Evolutionary conservation across 371 early-diverging fungal genomes (phyloP).

Genomic region (Rhizopus delemar): DNA sequence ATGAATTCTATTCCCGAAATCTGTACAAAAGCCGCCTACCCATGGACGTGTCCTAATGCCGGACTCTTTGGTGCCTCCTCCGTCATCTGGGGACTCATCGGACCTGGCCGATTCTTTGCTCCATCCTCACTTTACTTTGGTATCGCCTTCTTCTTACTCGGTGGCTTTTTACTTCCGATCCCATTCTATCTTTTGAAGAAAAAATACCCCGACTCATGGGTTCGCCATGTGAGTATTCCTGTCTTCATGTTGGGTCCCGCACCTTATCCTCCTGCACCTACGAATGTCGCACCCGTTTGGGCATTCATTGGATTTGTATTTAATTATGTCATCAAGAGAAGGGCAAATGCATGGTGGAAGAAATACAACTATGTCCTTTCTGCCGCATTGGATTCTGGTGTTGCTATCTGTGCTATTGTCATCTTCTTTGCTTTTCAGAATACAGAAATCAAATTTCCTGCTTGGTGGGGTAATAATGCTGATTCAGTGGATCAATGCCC

Average conservation of each 20-base stretch:
- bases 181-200: slow-evolving; percentile 46
- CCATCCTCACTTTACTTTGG: slow-evolving; percentile 47
- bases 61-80: slow-evolving; percentile 45
- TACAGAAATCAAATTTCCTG: slow-evolving; percentile 35
- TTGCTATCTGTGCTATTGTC: slow-evolving; percentile 52
- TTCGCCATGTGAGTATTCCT: slow-evolving; percentile 57
- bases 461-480: slow-evolving; percentile 45
- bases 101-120: slow-evolving; percentile 64
- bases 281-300: slow-evolving; percentile 55
- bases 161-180: slow-evolving; percentile 51
- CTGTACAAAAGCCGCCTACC: slow-evolving; percentile 50
- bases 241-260: slow-evolving; percentile 47
- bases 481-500: slow-evolving; percentile 41
- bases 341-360: slow-evolving; percentile 63
- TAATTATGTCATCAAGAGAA: slow-evolving; percentile 55
- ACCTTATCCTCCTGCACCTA: slow-evolving; percentile 46
- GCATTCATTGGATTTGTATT: slow-evolving; percentile 62
- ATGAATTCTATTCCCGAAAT: slow-evolving; percentile 54
- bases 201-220: slow-evolving; percentile 47
- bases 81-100: slow-evolving; percentile 66
- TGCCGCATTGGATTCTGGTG: slow-evolving; percentile 72
- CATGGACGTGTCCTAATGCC: slow-evolving; percentile 55
- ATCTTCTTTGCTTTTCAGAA: slow-evolving; percentile 54
- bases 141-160: slow-evolving; percentile 42
- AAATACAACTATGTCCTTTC: slow-evolving; percentile 71